phyloP scores from a whole-genome alignment of 2,329 filamentous ascomycete genomes.

The Diplodia intermedia region DNA sequence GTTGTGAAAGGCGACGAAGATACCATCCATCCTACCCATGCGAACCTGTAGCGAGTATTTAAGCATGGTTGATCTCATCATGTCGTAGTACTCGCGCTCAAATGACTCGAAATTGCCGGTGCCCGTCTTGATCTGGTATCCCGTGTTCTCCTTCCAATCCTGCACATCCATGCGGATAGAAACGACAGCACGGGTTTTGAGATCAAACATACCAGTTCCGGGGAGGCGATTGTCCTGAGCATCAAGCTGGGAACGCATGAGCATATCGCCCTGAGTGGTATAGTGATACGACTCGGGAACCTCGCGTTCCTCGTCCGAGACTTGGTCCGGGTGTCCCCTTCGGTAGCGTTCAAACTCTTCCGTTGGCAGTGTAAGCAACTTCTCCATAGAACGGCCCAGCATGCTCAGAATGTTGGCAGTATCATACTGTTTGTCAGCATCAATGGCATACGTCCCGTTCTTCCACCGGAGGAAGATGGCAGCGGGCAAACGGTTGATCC shows the following conservation, averaged over 20 bases:
- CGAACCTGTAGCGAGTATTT: constrained; percentile 97
- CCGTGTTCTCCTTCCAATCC: constrained; percentile 75
- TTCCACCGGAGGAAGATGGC: constrained; percentile 84
- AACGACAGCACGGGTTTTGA: constrained; percentile 93
- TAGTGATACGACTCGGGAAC: constrained; percentile 78
- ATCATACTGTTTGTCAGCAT: constrained; percentile 93
- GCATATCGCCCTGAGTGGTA: constrained; percentile 81
- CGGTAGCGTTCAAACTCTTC: constrained; percentile 87
- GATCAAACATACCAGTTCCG: constrained; percentile 91
- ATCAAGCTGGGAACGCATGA: constrained; percentile 95
- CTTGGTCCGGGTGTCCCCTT: constrained; percentile 68
- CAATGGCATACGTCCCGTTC: constrained; percentile 89
- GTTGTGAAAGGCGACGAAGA: constrained; percentile 97
- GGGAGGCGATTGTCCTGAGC: constrained; percentile 85
- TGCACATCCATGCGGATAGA: constrained; percentile 86
- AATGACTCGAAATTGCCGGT: constrained; percentile 87
- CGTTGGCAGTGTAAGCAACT: constrained; percentile 82
- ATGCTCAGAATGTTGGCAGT: constrained; percentile 84
- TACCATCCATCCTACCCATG: constrained; percentile 98
- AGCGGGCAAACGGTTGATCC: constrained; percentile 73
- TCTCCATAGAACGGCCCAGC: constrained; percentile 96
- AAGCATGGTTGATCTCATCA: constrained; percentile 91
- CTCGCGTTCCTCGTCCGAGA: constrained; percentile 74
- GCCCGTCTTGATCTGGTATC: constrained; percentile 82
- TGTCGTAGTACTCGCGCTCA: constrained; percentile 95